Conservation (phyloP, 129 eudicot genomes). For the Escallonia rubra region DNA sequence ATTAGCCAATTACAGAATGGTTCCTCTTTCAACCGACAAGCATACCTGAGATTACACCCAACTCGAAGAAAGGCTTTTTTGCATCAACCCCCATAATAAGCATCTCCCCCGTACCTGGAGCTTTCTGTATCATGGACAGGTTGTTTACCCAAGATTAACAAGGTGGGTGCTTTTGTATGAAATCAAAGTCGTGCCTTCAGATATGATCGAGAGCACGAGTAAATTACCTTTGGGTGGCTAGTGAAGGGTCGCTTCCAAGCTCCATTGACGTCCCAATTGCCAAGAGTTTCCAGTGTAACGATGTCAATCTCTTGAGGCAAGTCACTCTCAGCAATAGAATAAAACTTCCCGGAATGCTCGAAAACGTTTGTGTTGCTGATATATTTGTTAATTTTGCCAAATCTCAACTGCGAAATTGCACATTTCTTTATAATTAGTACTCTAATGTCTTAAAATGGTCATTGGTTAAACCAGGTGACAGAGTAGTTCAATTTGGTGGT, state of each 20-base stretch:
- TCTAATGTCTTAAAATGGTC: not conserved
- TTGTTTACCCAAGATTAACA: not conserved
- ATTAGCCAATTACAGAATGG: too few relatives aligned
- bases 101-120: constrained; percentile 65
- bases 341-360: constrained; percentile 61
- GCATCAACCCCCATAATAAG: constrained; percentile 63
- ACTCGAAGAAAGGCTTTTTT: constrained; percentile 51
- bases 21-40: not conserved
- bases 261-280: constrained; percentile 53
- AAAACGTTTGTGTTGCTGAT: constrained; percentile 64
- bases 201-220: not conserved
- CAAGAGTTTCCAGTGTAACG: constrained; percentile 37
- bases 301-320: constrained; percentile 64
- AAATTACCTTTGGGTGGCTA: constrained; percentile 69
- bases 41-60: constrained; percentile 59
- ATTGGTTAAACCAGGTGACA: too few relatives aligned
- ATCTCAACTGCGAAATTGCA: constrained; percentile 36
- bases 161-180: not conserved
- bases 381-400: constrained; percentile 46
- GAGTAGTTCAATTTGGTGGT: not conserved
- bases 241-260: constrained; percentile 69
- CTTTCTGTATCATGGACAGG: constrained; percentile 35
- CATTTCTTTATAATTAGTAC: not conserved
- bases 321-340: constrained; percentile 58
- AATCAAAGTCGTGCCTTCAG: not conserved